Base-by-base conservation (phyloP, 176 grass and related monocot genomes). In the Cenchrus americanus region DNA sequence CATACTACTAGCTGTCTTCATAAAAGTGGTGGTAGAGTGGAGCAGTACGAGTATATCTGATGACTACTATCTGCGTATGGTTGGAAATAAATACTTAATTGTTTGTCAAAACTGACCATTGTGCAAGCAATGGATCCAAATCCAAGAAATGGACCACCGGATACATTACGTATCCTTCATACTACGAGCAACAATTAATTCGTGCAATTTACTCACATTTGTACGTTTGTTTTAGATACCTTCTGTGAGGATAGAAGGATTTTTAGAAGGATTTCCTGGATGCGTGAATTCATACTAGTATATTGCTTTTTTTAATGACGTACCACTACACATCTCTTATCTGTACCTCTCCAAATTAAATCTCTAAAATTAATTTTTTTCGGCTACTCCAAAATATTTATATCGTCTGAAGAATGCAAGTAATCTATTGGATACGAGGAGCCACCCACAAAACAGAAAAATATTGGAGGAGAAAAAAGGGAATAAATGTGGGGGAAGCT, bases 401-500 rank as follows among this genome's bases (percentile, higher is more conserved):
- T 58, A 17, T 81, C 50, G 8, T 87, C 9, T 57, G n/a, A 1
- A 34, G 34, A 43, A 57, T 85, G 79, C 40, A 68, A 70, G 27
- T 51, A 14, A 69, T 0, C 21, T 9, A 23, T 37, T 24, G 84
- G 77, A 79, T 79, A 69, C 88, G 49, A 79, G 51, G 68, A 75
- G 80, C 3, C 70, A 37, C 40, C 44, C 34, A 23, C 10, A 80
- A 83, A 83, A 63, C 1, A 32, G 10, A 18, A 63, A 47, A 65
- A 49, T 51, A 73, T 18, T 2, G 14, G 48, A 13, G 48, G 73
- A 83, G 30, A 37, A 14, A 15, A 21, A 82, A 82, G 21, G 18
- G 14, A 86, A 86, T 86, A 89, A 85, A 80, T 69, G 80, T 81
- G 62, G 70, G 46, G 63, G 84, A 80, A 84, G 85, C 84, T 69